Conservation (phyloP, 176 grass and related monocot genomes). For the Carex scoparia region DNA sequence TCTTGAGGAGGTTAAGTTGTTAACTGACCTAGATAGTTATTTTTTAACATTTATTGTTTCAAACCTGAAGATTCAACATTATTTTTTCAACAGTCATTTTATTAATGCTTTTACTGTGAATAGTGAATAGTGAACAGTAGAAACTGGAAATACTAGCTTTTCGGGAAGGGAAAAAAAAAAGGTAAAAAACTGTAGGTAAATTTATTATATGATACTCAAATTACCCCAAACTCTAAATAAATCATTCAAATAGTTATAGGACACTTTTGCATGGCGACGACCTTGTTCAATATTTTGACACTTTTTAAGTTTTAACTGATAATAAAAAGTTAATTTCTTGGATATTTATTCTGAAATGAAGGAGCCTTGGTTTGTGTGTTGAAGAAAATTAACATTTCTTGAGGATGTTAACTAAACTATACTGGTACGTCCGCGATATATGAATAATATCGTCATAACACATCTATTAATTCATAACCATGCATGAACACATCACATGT, state of each 20-base stretch:
- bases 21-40: not conserved
- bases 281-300: not conserved
- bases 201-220: not conserved
- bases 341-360: not conserved
- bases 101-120: not conserved
- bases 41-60: not conserved
- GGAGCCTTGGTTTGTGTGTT: not conserved
- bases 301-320: not conserved
- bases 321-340: not conserved
- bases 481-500: slow-evolving; percentile 2
- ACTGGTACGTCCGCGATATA: not conserved
- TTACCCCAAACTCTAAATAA: not conserved
- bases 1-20: no score
- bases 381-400: not conserved
- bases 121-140: not conserved
- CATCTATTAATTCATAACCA: not conserved
- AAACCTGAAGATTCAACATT: not conserved
- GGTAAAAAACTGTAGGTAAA: not conserved
- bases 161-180: not conserved
- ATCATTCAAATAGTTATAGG: not conserved
- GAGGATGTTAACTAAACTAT: not conserved
- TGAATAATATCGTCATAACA: not conserved
- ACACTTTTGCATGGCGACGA: no score
- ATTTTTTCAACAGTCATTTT: not conserved
- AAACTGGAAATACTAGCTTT: not conserved